Percentiles rank a stretch among this genome's conserved stretches.
phyloP scores from a whole-genome alignment of 139 green algal species.

The Diplosphaera chodatii region DNA sequence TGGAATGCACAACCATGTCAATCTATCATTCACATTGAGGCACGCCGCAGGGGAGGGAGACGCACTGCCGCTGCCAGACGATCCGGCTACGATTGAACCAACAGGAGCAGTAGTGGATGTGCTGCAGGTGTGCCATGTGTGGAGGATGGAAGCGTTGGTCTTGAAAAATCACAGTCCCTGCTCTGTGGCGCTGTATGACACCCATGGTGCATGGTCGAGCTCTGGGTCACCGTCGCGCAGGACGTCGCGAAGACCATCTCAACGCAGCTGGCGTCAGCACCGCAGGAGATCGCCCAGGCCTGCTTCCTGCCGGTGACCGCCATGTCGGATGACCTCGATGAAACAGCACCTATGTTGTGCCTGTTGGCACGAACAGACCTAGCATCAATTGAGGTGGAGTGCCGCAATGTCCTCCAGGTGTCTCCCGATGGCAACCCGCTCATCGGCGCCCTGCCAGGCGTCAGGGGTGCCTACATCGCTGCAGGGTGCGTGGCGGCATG shows the following conservation, averaged over 20 bases:
- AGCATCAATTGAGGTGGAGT: too few relatives aligned
- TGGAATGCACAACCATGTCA: too few relatives aligned
- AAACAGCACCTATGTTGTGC: too few relatives aligned
- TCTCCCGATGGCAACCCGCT: constrained; percentile 50
- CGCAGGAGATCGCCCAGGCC: constrained; percentile 45
- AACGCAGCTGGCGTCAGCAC: constrained; percentile 17
- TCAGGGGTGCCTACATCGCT: constrained; percentile 57
- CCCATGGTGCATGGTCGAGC: neutral
- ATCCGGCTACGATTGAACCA: constrained; percentile 33
- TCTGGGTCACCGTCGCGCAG: neutral
- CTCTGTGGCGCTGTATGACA: neutral
- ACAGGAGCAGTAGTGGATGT: constrained; percentile 13
- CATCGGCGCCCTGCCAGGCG: constrained; percentile 53
- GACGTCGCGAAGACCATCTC: constrained; percentile 3
- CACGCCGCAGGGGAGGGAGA: too few relatives aligned
- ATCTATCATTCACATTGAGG: too few relatives aligned
- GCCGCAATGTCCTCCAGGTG: too few relatives aligned
- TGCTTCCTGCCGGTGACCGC: constrained; percentile 58
- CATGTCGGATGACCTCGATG: too few relatives aligned
- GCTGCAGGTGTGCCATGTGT: constrained; percentile 11
- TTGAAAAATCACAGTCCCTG: too few relatives aligned
- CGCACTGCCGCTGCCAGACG: constrained; percentile 28
- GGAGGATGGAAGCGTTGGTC: constrained; percentile 5
- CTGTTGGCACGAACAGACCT: too few relatives aligned
- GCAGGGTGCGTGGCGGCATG: constrained; percentile 48